A percentile compares a stretch with the other conserved stretches of the same genome.
These are phyloP conservation scores for Colletotrichum limetticola DNA, from an alignment of 2,329 filamentous ascomycete species.

Conservation along the genomic window DNA sequence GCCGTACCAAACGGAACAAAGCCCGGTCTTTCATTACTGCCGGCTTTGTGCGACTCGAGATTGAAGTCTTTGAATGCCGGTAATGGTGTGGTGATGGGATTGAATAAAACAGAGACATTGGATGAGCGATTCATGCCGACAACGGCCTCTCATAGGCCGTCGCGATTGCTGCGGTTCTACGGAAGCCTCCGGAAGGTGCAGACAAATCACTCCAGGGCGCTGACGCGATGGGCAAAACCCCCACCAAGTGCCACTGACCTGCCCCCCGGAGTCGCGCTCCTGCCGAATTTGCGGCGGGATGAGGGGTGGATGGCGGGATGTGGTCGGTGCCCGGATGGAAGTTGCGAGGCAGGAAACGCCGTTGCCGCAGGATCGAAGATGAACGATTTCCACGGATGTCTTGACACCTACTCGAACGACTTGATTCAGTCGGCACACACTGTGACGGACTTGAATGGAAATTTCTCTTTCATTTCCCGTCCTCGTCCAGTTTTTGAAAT, in stretches of 20 bases:
- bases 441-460: constrained; percentile 3
- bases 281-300: constrained; percentile 20
- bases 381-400: background rate
- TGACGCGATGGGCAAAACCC: constrained; percentile 22
- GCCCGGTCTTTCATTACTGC: constrained; percentile 3
- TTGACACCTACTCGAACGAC: background rate
- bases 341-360: background rate
- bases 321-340: background rate
- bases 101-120: constrained; percentile 3
- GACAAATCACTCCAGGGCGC: constrained; percentile 10
- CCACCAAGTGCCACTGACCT: constrained; percentile 17
- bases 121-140: constrained; percentile 4
- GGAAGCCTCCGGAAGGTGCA: background rate
- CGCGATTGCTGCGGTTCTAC: background rate
- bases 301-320: constrained; percentile 26
- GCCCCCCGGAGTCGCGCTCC: constrained; percentile 22
- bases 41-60: constrained; percentile 21
- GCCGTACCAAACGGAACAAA: constrained; percentile 8
- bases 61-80: background rate
- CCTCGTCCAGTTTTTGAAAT: background rate
- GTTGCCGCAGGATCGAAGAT: background rate
- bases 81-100: background rate
- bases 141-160: constrained; percentile 13
- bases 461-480: background rate
- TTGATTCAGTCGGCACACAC: constrained; percentile 29